Conservation (phyloP, 2,329 filamentous ascomycete species). For the Rutstroemia sp. region DNA sequence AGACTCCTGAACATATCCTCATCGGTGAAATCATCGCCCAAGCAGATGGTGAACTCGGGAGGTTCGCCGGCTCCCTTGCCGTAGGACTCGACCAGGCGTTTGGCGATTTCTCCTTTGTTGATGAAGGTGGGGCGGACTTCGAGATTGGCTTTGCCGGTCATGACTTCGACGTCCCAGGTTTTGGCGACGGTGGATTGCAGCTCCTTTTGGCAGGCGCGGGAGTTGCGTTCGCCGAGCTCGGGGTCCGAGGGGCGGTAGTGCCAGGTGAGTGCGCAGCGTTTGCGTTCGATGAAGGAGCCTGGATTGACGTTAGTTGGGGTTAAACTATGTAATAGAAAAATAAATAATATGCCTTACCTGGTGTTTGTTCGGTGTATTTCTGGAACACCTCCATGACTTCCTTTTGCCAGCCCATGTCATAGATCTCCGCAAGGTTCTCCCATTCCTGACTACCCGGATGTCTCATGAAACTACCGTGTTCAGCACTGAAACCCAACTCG, state of each 20-base stretch:
- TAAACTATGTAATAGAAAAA: not conserved
- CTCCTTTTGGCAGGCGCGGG: conserved; percentile 72
- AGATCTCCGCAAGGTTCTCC: conserved; percentile 80
- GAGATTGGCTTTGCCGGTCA: conserved; percentile 93
- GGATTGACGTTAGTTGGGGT: conserved; percentile 14
- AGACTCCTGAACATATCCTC: conserved; percentile 94
- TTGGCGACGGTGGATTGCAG: conserved; percentile 69
- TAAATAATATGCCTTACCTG: conserved; percentile 47
- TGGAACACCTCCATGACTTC: conserved; percentile 81
- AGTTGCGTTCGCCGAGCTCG: conserved; percentile 73
- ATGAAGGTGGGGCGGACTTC: conserved; percentile 96
- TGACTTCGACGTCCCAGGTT: conserved; percentile 88
- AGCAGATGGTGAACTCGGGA: conserved; percentile 81
- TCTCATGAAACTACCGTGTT: conserved; percentile 93
- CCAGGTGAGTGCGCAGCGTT: conserved; percentile 92
- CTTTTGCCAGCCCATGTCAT: conserved; percentile 88
- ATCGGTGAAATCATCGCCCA: conserved; percentile 94
- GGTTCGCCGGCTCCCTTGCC: conserved; percentile 43
- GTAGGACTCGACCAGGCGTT: conserved; percentile 72
- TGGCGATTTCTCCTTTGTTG: conserved; percentile 95
- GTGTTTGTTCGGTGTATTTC: conserved; percentile 78
- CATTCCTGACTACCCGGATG: conserved; percentile 69
- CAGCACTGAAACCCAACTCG: conserved; percentile 86
- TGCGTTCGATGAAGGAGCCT: conserved; percentile 90
- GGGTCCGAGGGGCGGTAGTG: conserved; percentile 91